Percentiles rank a stretch among this genome's conserved stretches.
Conservation (phyloP, 108 stramenopile species). For the Skeletonema tropicum region DNA sequence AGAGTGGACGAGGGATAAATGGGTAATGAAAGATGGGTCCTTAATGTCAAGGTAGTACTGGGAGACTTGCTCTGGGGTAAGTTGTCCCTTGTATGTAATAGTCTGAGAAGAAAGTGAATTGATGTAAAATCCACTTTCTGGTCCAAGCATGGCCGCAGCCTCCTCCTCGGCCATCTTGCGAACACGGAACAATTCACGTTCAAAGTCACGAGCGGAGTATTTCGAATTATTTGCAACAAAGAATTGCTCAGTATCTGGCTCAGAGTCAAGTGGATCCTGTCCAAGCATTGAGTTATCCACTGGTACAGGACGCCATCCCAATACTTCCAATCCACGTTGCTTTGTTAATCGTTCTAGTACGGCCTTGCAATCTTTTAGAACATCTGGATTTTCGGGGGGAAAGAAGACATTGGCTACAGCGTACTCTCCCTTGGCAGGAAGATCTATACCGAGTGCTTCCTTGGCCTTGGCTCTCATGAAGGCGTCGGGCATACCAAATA, state of each 20-base stretch:
- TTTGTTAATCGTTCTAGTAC: constrained; percentile 81
- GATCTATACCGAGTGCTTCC: constrained; percentile 71
- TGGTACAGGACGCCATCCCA: constrained; percentile 91
- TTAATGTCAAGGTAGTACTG: constrained; percentile 91
- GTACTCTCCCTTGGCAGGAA: constrained; percentile 87
- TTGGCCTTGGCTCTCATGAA: constrained; percentile 91
- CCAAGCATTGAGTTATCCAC: constrained; percentile 92
- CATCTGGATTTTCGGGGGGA: constrained; percentile 83
- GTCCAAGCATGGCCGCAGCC: constrained; percentile 74
- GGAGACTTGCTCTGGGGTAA: constrained; percentile 94
- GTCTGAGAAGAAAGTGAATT: constrained; percentile 84
- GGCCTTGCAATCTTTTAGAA: constrained; percentile 75
- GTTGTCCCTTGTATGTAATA: constrained; percentile 96
- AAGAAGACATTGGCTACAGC: constrained; percentile 96
- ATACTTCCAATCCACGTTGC: constrained; percentile 76
- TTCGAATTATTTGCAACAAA: constrained; percentile 75
- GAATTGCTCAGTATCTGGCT: constrained; percentile 90
- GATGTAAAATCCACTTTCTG: constrained; percentile 91
- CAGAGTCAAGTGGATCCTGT: constrained; percentile 88
- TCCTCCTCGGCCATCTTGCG: constrained; percentile 89
- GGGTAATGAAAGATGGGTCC: constrained; percentile 84
- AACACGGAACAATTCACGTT: constrained; percentile 90
- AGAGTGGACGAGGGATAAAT: constrained; percentile 93
- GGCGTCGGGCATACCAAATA: constrained; percentile 93
- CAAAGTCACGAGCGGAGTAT: constrained; percentile 73